Percentiles rank a stretch among this genome's conserved stretches.
phyloP scores from a whole-genome alignment of 305 asterid species.

The Euphrasia arctica region DNA sequence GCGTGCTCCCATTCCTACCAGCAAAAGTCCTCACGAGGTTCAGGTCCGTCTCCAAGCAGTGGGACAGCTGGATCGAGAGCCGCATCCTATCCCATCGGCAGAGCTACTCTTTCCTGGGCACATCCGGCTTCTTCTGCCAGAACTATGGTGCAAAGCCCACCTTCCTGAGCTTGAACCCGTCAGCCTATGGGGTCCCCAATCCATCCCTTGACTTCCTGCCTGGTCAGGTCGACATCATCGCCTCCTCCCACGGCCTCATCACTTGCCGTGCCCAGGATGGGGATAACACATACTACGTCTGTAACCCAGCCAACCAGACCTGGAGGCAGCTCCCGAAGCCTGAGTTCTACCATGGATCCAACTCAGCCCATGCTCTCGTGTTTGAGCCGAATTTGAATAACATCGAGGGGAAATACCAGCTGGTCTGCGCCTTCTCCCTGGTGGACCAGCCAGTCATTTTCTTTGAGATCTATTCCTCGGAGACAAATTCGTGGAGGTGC shows the following conservation, averaged over 20 bases:
- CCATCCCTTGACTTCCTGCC: constrained; percentile 33
- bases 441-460: constrained; percentile 21
- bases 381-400: constrained; percentile 41
- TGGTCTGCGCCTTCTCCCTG: constrained; percentile 36
- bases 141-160: neutral
- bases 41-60: constrained; percentile 41
- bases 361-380: constrained; percentile 40
- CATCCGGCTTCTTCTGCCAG: constrained; percentile 42
- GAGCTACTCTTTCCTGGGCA: constrained; percentile 26
- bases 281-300: constrained; percentile 27
- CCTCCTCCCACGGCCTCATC: constrained; percentile 46
- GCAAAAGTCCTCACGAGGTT: constrained; percentile 42
- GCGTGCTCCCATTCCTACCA: constrained; percentile 40
- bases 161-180: constrained; percentile 29
- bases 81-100: constrained; percentile 36
- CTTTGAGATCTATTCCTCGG: constrained; percentile 44
- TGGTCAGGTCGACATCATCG: constrained; percentile 5
- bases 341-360: constrained; percentile 27
- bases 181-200: constrained; percentile 38
- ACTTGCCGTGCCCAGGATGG: constrained; percentile 28
- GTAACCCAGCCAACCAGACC: constrained; percentile 40
- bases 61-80: constrained; percentile 35
- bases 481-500: constrained; percentile 32
- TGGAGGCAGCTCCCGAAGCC: constrained; percentile 37
- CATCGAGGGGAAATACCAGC: constrained; percentile 29